Conservation (phyloP, 768 basidiomycete species). For the Kwoniella sp. region DNA sequence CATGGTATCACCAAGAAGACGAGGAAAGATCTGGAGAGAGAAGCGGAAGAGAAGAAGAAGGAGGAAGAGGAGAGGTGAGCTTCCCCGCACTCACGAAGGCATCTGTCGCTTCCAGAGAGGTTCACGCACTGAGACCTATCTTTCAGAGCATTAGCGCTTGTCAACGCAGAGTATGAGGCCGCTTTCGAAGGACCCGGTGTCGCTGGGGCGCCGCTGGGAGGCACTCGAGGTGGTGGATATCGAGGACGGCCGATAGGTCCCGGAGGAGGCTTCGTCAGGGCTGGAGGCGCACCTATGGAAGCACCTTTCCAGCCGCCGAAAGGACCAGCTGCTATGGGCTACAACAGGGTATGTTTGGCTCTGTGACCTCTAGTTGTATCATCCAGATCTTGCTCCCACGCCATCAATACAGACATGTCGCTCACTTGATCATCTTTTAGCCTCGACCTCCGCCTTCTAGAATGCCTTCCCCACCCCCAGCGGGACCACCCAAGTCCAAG, state of each 20-base stretch:
- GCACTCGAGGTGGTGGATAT: conserved; percentile 11
- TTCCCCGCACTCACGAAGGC: too few relatives aligned
- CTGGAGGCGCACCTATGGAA: conserved; percentile 43
- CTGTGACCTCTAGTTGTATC: too few relatives aligned
- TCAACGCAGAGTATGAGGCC: conserved; percentile 54
- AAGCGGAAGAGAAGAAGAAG: conserved; percentile 81
- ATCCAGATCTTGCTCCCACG: too few relatives aligned
- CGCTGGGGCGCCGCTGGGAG: conserved; percentile 23
- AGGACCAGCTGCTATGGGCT: conserved; percentile 33
- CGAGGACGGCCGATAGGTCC: conserved; percentile 24
- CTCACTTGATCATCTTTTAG: neutral
- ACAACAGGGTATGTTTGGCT: conserved; percentile 17
- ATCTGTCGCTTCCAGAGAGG: too few relatives aligned
- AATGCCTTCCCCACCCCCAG: conserved; percentile 65
- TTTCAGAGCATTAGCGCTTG: conserved; percentile 46
- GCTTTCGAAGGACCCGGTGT: conserved; percentile 45
- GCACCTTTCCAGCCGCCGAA: conserved; percentile 10
- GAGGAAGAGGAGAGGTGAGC: conserved; percentile 60
- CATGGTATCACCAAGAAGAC: conserved; percentile 85
- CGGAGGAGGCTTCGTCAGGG: conserved; percentile 55
- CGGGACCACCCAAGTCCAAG: conserved; percentile 69
- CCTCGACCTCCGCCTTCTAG: conserved; percentile 12
- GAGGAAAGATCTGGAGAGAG: conserved; percentile 85
- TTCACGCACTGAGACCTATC: too few relatives aligned
- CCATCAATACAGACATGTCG: neutral